Evolutionary conservation across 2,329 filamentous ascomycete species (phyloP).

Genomic region (Aciculosporium take): DNA sequence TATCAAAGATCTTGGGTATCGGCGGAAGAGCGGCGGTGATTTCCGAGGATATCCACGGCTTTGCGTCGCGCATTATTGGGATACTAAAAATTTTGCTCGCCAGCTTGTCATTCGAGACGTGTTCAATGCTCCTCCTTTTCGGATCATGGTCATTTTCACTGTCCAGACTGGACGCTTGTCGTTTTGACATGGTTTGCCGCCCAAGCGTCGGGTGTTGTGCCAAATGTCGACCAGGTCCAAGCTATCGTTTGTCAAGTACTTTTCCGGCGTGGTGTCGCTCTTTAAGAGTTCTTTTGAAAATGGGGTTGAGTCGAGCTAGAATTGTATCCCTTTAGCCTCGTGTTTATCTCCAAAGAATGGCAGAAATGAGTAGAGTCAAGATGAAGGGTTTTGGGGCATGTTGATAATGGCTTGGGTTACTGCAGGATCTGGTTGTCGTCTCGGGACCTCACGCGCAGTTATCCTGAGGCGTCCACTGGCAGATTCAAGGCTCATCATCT

Average conservation of each 20-base stretch:
- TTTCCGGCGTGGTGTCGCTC: not conserved
- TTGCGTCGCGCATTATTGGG: slow-evolving; percentile 14
- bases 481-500: not conserved
- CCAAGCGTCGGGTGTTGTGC: not conserved
- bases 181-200: slow-evolving; percentile 3
- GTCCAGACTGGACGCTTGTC: not conserved
- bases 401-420: no score
- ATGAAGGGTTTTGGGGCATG: no score
- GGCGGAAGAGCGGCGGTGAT: slow-evolving; percentile 36
- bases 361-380: no score
- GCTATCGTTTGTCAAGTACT: not conserved
- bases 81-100: slow-evolving; percentile 1
- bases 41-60: slow-evolving; percentile 36
- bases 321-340: no score
- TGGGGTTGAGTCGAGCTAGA: no score
- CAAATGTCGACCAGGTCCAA: not conserved
- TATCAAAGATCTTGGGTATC: slow-evolving; percentile 47
- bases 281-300: not conserved
- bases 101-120: not conserved
- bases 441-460: no score
- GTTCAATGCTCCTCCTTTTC: slow-evolving; percentile 5
- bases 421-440: no score
- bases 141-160: not conserved
- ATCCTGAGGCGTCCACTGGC: no score
- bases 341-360: no score